These are phyloP conservation scores for Pseudogymnoascus sp. DNA, from an alignment of 2,329 filamentous ascomycete genomes.

Conservation along the genomic window DNA sequence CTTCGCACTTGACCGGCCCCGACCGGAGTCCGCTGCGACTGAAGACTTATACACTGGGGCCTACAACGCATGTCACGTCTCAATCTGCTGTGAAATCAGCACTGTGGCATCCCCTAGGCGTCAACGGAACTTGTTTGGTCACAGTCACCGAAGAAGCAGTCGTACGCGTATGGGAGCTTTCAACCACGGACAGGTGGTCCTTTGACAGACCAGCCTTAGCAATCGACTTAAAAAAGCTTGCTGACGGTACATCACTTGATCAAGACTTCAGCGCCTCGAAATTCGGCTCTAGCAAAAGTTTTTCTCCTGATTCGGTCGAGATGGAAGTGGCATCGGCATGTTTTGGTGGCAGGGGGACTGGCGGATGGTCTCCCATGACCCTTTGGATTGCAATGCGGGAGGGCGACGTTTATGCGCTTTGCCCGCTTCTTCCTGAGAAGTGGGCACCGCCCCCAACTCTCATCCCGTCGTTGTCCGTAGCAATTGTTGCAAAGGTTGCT, in stretches of 20 bases:
- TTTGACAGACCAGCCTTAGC: constrained; percentile 78
- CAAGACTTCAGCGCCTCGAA: constrained; percentile 75
- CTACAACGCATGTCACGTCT: constrained; percentile 83
- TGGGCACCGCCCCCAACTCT: constrained; percentile 74
- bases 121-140: constrained; percentile 72
- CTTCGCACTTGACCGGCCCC: constrained; percentile 62
- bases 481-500: constrained; percentile 67
- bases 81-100: constrained; percentile 72
- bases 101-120: constrained; percentile 87
- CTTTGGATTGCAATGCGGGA: constrained; percentile 94
- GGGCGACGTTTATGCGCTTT: constrained; percentile 88
- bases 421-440: constrained; percentile 76
- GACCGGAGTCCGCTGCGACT: constrained; percentile 65
- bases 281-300: constrained; percentile 67
- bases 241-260: constrained; percentile 71
- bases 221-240: constrained; percentile 82
- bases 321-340: constrained; percentile 89
- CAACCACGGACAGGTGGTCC: constrained; percentile 73
- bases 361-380: constrained; percentile 93
- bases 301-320: constrained; percentile 82
- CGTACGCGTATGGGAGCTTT: constrained; percentile 84
- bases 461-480: constrained; percentile 74
- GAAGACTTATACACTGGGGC: constrained; percentile 85
- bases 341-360: constrained; percentile 60
- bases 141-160: constrained; percentile 84